phyloP scores from a whole-genome alignment of 495 filamentous ascomycete species.

The Annulohypoxylon stygium region DNA sequence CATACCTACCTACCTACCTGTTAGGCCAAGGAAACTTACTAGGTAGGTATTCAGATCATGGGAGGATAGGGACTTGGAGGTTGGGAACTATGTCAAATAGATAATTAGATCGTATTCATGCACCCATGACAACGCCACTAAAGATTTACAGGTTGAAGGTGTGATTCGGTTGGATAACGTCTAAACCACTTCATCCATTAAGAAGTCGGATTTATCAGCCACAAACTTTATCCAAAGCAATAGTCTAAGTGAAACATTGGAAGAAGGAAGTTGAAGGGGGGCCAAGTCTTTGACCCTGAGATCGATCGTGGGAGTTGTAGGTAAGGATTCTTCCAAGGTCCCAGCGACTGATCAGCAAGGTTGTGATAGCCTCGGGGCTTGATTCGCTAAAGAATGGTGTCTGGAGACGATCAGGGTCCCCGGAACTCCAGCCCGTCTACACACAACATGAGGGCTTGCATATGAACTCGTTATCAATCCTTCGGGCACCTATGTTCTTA shows the following conservation, averaged over 20 bases:
- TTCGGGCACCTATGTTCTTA: constrained; percentile 10
- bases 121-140: constrained; percentile 18
- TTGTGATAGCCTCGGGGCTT: neutral
- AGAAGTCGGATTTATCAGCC: neutral
- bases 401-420: constrained; percentile 7
- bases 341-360: neutral
- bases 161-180: constrained; percentile 14
- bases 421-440: neutral
- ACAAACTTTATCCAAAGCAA: constrained; percentile 17
- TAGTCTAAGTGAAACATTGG: constrained; percentile 10
- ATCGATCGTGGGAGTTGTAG: constrained; percentile 1
- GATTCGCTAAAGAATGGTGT: constrained; percentile 16
- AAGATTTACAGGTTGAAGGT: constrained; percentile 14
- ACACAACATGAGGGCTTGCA: constrained; percentile 27
- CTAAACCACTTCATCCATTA: neutral
- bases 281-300: neutral
- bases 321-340: neutral
- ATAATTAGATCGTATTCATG: neutral
- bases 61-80: neutral
- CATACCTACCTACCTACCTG: neutral
- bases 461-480: constrained; percentile 14
- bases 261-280: neutral
- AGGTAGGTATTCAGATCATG: neutral
- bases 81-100: neutral
- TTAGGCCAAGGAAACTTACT: neutral